Percentiles rank a stretch among this genome's conserved stretches.
These are phyloP conservation scores for Paxillus rubicundulus DNA, from an alignment of 768 basidiomycete genomes.

Conservation along the genomic window DNA sequence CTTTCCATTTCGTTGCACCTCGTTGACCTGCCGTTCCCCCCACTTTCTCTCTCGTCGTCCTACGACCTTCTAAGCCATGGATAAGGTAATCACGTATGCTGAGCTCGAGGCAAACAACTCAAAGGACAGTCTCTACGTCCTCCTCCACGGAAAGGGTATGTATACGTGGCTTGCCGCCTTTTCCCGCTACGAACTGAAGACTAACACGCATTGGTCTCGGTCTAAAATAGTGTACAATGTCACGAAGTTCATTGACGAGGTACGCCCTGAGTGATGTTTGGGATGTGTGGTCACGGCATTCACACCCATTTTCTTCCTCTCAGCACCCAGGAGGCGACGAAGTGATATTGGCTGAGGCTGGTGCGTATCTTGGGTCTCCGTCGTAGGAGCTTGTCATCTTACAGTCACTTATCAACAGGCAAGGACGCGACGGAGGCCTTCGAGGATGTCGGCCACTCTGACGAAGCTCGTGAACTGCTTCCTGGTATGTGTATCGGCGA, in stretches of 20 bases:
- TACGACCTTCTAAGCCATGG: constrained; percentile 28
- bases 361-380: constrained; percentile 45
- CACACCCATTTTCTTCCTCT: constrained; percentile 2
- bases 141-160: constrained; percentile 82
- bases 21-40: constrained; percentile 19
- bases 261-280: constrained; percentile 30
- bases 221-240: constrained; percentile 78
- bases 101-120: constrained; percentile 75
- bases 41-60: constrained; percentile 9
- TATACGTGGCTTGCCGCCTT: background rate
- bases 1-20: constrained; percentile 26
- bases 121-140: constrained; percentile 76
- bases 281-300: constrained; percentile 4
- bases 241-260: constrained; percentile 94
- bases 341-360: constrained; percentile 90
- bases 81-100: constrained; percentile 63
- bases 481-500: constrained; percentile 78
- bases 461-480: constrained; percentile 89
- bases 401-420: constrained; percentile 46
- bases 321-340: constrained; percentile 99
- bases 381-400: background rate
- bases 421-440: constrained; percentile 98
- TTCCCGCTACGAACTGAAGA: background rate
- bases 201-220: background rate
- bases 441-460: constrained; percentile 98